Conservation (phyloP, 2,329 filamentous ascomycete genomes). For the Bipolaris cookei region DNA sequence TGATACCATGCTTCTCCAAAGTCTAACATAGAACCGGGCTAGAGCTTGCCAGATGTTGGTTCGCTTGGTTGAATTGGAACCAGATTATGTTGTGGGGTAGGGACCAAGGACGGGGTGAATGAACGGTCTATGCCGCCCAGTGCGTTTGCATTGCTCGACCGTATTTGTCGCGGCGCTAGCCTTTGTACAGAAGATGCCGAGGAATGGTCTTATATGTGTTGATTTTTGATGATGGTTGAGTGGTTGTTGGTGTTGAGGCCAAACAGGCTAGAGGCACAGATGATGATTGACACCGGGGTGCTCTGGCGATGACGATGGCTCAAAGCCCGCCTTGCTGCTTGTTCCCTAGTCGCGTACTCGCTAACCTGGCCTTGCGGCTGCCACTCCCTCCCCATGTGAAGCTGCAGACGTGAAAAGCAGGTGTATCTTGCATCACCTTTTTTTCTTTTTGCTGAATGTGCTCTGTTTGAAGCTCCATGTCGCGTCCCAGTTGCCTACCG, state of each 20-base stretch:
- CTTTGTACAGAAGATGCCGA: not conserved
- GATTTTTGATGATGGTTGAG: not conserved
- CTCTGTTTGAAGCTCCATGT: slow-evolving; percentile 23
- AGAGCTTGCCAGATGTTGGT: slow-evolving; percentile 8
- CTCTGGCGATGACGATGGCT: slow-evolving; percentile 23
- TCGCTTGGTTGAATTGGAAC: slow-evolving; percentile 17
- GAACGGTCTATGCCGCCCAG: not conserved
- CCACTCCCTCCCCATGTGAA: slow-evolving; percentile 22
- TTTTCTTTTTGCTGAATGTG: slow-evolving; percentile 15
- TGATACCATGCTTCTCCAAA: too few species aligned
- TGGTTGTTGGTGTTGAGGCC: slow-evolving; percentile 6
- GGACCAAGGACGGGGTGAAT: not conserved
- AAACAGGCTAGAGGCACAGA: slow-evolving; percentile 10
- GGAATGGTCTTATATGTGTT: not conserved
- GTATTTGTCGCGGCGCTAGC: not conserved
- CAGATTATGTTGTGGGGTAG: slow-evolving; percentile 6
- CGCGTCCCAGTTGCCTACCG: slow-evolving; percentile 13
- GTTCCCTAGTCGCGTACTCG: slow-evolving; percentile 21
- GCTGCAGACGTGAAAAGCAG: slow-evolving; percentile 11
- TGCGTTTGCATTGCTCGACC: not conserved
- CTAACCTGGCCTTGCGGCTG: slow-evolving; percentile 22
- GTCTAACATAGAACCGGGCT: too few species aligned
- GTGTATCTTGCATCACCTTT: slow-evolving; percentile 5
- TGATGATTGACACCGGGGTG: slow-evolving; percentile 36
- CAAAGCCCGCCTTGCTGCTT: slow-evolving; percentile 9